Evolutionary conservation across 148 eudicot genomes (phyloP), one percentile per base, ranked within the genome.

Genomic region (Euryodendron excelsum): DNA sequence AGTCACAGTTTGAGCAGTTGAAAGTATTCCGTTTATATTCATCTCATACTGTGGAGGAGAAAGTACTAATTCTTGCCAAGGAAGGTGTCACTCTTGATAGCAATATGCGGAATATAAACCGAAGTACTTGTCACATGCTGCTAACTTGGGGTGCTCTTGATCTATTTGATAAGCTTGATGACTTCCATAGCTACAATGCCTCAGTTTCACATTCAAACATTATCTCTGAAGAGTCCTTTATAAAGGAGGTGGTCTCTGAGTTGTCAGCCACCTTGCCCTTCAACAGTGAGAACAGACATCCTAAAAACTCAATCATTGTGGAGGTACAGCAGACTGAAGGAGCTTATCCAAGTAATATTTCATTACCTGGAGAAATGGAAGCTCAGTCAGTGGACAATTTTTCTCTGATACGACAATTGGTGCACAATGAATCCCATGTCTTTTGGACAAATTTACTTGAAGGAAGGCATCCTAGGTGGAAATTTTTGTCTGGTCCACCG

Each of bases 111-210:
- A 48, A 74, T 53, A 73, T 85, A 14, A 82, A 18, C 56, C 80
- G 80, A 64, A 83, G 82, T 68, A 81, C 78, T 71, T 85, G 88
- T 68, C 94, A 94, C 30, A 53, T 15, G 68, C 83, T 94, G 78
- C 87, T 94, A 37, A 86, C 83, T 75, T 92, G 94, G 97, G 94
- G 94, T 63, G 90, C 97, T n/a, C 82, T 84, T 30, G 78, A 82
- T 82, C 78, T 88, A 76, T 90, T 92, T 69, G 67, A 84, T 10
- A 88, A 82, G 86, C 86, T 94, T 69, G 89, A 90, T 77, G 84
- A 82, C 59, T 90, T 85, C 77, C 91, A 85, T 81, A 74, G 36
- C 21, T 48, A 50, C 34, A 77, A 71, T 33, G 31, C 69, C 27
- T 41, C 64, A 13, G 65, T 81, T 77, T 53, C 61, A 50, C 73